Conservation (phyloP, 352 stramenopile species). For the Pythium volutum region DNA sequence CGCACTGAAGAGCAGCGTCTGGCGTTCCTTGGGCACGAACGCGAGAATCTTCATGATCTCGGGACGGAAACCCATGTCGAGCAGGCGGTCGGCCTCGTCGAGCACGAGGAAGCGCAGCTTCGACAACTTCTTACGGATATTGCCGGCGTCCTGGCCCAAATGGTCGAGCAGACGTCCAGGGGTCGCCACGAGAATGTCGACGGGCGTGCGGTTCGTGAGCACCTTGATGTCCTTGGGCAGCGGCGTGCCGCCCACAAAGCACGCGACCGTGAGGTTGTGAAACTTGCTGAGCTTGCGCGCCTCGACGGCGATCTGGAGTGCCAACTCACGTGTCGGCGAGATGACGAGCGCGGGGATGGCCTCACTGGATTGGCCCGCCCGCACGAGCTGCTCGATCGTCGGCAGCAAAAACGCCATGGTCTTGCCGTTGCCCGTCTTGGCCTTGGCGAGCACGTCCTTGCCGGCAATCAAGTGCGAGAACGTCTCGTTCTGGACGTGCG, state of each 20-base stretch:
- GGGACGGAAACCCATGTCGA: slow-evolving; percentile 95
- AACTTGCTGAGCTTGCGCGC: slow-evolving; percentile 84
- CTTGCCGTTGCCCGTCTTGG: slow-evolving; percentile 83
- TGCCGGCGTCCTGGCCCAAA: slow-evolving; percentile 89
- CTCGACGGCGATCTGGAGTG: slow-evolving; percentile 90
- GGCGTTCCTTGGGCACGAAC: slow-evolving; percentile 56
- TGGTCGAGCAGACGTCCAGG: slow-evolving; percentile 96
- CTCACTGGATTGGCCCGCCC: slow-evolving; percentile 26
- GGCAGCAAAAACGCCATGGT: slow-evolving; percentile 75
- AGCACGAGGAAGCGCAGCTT: slow-evolving; percentile 75
- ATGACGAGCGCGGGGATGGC: slow-evolving; percentile 81
- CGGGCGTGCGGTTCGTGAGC: slow-evolving; percentile 31
- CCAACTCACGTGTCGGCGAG: slow-evolving; percentile 89
- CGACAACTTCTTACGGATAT: slow-evolving; percentile 57
- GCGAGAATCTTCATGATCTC: slow-evolving; percentile 90
- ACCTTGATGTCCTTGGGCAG: slow-evolving; percentile 64
- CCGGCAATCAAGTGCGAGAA: slow-evolving; percentile 54
- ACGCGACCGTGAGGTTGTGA: slow-evolving; percentile 63
- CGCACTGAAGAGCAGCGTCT: slow-evolving; percentile 96
- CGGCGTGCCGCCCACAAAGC: slow-evolving; percentile 88
- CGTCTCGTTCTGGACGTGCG: slow-evolving; percentile 77
- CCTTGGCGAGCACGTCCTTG: slow-evolving; percentile 82
- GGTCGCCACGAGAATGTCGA: slow-evolving; percentile 96
- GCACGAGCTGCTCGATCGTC: slow-evolving; percentile 69
- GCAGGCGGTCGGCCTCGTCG: slow-evolving; percentile 95